Base-by-base conservation (phyloP, 768 basidiomycete genomes). In the Hericium coralloides region DNA sequence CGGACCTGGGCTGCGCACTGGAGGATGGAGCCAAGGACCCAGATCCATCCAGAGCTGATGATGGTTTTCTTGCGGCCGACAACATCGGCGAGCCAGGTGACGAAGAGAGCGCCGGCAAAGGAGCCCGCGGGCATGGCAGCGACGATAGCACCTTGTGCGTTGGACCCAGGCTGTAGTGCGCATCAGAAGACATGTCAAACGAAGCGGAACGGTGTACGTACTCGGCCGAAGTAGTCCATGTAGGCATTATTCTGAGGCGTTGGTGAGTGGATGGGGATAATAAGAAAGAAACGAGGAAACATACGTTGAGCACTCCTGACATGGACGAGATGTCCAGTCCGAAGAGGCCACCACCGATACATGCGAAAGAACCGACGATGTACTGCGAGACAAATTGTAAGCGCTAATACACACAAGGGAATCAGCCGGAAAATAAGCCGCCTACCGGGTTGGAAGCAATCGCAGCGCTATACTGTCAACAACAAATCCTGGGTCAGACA, bases 91-190 rank as follows among this genome's bases (percentile, higher is more conserved):
- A 88, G 75, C 43, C 76, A 70, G 3, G 80, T 79, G 18, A 87
- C 85, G 17, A 78, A 67, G 26, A 88, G 77, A 3, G 87, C 78
- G 18, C 87, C 87, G 36, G 82, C 56, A 51, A 89, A 74, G 20
- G 86, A 87, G 43, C 84, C 87, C 2, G 84, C 86, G 17, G 87
- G 87, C 86, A 89, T 89, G 41, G 85, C 70, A 3, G 87, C 87
- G n/a, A 86, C 83, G 48, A 89, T 89, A 17, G 77, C 87, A 36
- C 87, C 87, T 72, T 87, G 85, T 7, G 75, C 79, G 55, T 72
- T 75, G 5, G 81, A 73, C 20, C 68, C 64, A 4, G 85, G 85
- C 73, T 74, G 20, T 18, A 49, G 10, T 26, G 37, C 36, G 7
- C 31, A 17, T 25, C 12, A 20, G 26, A n/a, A 20, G 14, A 18